Conservation (phyloP, 768 basidiomycete species). For the Polyporus arcularius region DNA sequence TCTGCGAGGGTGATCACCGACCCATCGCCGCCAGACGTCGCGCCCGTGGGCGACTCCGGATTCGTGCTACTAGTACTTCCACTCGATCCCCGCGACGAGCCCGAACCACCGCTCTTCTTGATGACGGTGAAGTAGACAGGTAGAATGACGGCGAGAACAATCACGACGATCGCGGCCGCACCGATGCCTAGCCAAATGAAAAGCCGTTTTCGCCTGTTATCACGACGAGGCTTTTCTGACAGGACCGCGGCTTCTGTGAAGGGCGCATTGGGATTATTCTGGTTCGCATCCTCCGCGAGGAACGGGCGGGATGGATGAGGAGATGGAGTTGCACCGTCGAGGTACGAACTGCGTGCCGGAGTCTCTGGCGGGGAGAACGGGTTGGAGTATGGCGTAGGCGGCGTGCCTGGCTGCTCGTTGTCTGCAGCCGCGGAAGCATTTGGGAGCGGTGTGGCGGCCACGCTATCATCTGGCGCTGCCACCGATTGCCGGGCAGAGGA, state of each 20-base stretch:
- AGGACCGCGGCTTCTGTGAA: constrained; percentile 5
- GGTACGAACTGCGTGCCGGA: constrained; percentile 22
- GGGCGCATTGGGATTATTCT: constrained; percentile 3
- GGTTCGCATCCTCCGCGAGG: constrained; percentile 8
- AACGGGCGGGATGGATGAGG: constrained; percentile 18
- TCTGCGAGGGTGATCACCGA: constrained; percentile 60
- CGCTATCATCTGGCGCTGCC: not conserved
- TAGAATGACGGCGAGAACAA: constrained; percentile 28
- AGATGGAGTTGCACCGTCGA: constrained; percentile 11
- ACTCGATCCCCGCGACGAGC: not conserved
- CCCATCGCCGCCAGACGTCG: constrained; percentile 65
- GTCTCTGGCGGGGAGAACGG: constrained; percentile 19
- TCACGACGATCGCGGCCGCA: constrained; percentile 24
- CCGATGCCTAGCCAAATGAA: constrained; percentile 10
- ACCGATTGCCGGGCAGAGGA: not conserved
- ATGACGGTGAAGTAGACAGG: constrained; percentile 26
- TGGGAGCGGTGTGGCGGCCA: not conserved
- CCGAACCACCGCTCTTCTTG: constrained; percentile 1
- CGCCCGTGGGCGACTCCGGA: constrained; percentile 28
- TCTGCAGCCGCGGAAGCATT: not conserved
- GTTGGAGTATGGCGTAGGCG: constrained; percentile 7
- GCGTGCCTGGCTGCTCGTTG: constrained; percentile 1
- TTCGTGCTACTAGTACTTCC: constrained; percentile 9
- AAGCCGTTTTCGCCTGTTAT: constrained; percentile 8
- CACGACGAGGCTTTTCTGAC: constrained; percentile 1